Percentiles rank a stretch among this genome's conserved stretches.
Evolutionary conservation across 139 green algal species (phyloP).

Genomic region (Chlorella sp.): DNA sequence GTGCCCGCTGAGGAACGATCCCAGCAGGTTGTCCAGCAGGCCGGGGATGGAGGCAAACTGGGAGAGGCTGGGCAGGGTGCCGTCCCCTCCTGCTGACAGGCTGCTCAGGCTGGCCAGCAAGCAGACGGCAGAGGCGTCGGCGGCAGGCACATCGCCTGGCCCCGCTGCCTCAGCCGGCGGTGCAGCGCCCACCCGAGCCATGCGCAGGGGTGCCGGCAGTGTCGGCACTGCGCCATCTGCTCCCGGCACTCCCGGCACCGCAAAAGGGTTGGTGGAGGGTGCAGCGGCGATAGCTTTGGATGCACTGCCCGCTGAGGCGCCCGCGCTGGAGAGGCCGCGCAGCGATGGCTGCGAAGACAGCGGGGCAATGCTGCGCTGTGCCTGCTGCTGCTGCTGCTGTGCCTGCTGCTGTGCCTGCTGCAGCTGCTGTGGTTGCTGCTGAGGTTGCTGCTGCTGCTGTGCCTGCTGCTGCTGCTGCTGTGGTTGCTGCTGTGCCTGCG

Average conservation of each 20-base stretch:
- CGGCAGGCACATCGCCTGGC: background rate
- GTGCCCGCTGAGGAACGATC: background rate
- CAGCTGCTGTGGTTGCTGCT: background rate
- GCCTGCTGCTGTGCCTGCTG: background rate
- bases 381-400: background rate
- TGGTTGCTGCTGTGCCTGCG: background rate
- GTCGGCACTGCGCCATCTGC: background rate
- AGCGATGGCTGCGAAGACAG: background rate
- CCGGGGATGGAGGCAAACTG: background rate
- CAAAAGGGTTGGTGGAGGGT: background rate
- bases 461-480: background rate
- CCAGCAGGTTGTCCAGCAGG: background rate
- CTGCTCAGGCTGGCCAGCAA: background rate
- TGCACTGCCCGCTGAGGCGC: background rate
- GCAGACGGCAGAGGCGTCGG: no score
- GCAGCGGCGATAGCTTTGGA: background rate
- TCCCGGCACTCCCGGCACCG: no score
- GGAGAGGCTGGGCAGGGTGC: background rate
- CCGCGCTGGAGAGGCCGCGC: background rate
- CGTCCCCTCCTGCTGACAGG: background rate
- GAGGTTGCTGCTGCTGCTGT: background rate
- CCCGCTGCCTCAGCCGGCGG: background rate
- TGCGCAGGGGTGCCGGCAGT: background rate
- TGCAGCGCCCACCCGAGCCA: no score
- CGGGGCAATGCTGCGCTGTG: background rate